phyloP scores from a whole-genome alignment of 225 moss, liverwort and hornwort species.

The Polytrichum commune region DNA sequence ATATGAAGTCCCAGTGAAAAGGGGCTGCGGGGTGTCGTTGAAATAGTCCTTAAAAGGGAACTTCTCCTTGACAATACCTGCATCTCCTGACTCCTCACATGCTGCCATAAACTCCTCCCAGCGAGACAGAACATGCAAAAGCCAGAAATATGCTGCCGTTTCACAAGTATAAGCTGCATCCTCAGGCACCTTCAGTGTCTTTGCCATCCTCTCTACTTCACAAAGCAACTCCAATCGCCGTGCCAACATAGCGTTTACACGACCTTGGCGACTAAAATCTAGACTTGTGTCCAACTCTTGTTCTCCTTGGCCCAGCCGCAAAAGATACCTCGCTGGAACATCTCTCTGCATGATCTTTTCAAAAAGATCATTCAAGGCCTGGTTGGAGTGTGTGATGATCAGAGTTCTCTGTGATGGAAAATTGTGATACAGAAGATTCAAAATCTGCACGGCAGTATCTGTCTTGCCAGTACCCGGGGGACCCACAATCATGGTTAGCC shows the following conservation, averaged over 20 bases:
- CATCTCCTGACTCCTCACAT: conserved; percentile 67
- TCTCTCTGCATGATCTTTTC: conserved; percentile 99
- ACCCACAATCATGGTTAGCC: conserved; percentile 94
- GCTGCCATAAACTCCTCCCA: conserved; percentile 97
- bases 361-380: conserved; percentile 96
- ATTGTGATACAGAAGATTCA: conserved; percentile 96
- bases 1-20: conserved; percentile 78
- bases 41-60: conserved; percentile 96
- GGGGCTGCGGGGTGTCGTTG: conserved; percentile 66
- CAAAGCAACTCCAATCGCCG: conserved; percentile 85
- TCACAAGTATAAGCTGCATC: conserved; percentile 98
- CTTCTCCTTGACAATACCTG: conserved; percentile 70
- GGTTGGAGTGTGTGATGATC: conserved; percentile 97
- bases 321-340: conserved; percentile 90
- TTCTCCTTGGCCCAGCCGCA: conserved; percentile 98
- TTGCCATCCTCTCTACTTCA: conserved; percentile 89
- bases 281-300: conserved; percentile 90
- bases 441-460: conserved; percentile 96
- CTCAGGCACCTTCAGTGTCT: conserved; percentile 84
- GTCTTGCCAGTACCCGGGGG: conserved; percentile 99
- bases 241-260: conserved; percentile 97
- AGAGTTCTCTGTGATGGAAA: conserved; percentile 89
- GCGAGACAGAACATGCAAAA: conserved; percentile 90
- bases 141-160: conserved; percentile 98
- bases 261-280: conserved; percentile 93